Evolutionary conservation across 1,139 yeast genomes (phyloP), one percentile per base, ranked within the genome.

Genomic region (Yamadazyma pseudoaaseri): DNA sequence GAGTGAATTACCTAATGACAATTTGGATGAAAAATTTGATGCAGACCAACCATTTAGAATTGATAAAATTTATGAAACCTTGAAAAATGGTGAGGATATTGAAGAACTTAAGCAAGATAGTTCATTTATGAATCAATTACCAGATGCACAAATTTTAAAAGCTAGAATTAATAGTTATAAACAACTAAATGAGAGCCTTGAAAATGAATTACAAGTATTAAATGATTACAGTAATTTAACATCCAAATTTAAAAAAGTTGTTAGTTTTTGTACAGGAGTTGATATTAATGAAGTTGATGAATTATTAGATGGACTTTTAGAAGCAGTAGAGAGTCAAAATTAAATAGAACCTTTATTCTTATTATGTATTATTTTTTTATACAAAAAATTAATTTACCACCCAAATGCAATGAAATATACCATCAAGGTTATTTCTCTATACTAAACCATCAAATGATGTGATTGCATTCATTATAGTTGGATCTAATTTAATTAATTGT

Each of bases 211-310:
- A 31, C 63, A 60, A 28, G 39, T 43, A n/a, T 64, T 86, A 41
- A 57, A 63, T 28, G 70, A 70, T 35, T 70, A 81, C 37, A 70
- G 77, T 25, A 82, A 76, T 43, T 67, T 90, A 37, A 96, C 95
- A 41, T 72, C 79, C 22, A 90, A 90, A 56, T 92, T 89, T 62
- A 80, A 94, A 51, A 76, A 86, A 48, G 96, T 92, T 15, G 92
- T 92, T 25, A 81, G 96, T 28, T 70, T 87, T 37, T 90, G 97
- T 63, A 85, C 96, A 3, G 92, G 94, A 14, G 94, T 89, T 16
- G 86, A 80, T 29, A 58, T 69, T 27, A 62, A 65, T 45, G 83
- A 83, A 46, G 96, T 90, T 26, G 98, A 92, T 55, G 77, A 76
- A 38, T 71, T 92, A 48, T 70, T 92, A 38, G 94, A 85, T 45